Base-by-base conservation (phyloP, 495 filamentous ascomycete genomes). In the Lepidopterella palustris region DNA sequence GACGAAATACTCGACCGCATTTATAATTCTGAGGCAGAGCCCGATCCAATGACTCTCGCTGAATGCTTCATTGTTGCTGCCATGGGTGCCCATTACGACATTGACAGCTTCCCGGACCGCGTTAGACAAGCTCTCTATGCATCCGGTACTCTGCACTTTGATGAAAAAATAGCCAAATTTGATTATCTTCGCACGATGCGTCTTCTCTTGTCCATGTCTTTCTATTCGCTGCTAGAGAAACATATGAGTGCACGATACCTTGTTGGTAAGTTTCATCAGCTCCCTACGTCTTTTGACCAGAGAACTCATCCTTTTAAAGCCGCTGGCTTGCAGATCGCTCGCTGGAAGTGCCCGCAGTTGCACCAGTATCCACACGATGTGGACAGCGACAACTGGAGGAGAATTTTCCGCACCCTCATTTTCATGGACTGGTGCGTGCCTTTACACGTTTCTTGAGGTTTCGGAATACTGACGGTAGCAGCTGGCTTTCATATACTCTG, bases 221-320 rank as follows among this genome's bases (percentile, higher is more conserved):
- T 64, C 32, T 61, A 64, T 48, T 53, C 65, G 6, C 15, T 68
- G 21, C 23, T 68, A 20, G 61, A 68, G 42, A 68, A 68, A 55
- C 65, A 68, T 25, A 55, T 62, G 58, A 68, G 65, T 45, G 65
- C 65, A 21, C 27, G 65, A 40, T 64, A 64, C 35, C 51, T 68
- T 15, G 39, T 68, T 53, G 61, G 65, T 68, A 51, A 53, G 65
- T 54, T 18, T n/a, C 4, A n/a, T 53, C 50, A 28, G 11, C 6
- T 6, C 25, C 10, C 18, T 5, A 3, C 24, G 45, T 11, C 13
- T 6, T n/a, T 29, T 42, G 28, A 27, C 2, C 28, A 26, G n/a
- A 23, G 32, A 27, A 27, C 57, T 57, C 15, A 64, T 53, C 53
- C 21, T 15, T 24, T 5, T 2, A 20, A 27, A 67, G 65, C 65